phyloP scores from a whole-genome alignment of 306 rosid genomes.

The Carpinus fangiana region DNA sequence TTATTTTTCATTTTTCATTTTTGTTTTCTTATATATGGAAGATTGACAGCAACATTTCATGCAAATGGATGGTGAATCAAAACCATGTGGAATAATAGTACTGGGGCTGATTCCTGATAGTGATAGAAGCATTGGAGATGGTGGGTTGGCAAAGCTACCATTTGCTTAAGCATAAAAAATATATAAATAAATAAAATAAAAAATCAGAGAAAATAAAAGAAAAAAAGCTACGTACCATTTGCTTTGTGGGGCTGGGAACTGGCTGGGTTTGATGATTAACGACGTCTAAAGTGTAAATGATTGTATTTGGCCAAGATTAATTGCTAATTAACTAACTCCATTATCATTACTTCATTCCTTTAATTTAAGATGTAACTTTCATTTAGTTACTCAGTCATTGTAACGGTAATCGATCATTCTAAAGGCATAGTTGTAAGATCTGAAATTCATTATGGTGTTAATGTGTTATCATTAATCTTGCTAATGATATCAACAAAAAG shows the following conservation, averaged over 20 bases:
- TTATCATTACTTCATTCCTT: constrained; percentile 2
- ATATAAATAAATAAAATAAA: too few relatives aligned
- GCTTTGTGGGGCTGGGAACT: too few relatives aligned
- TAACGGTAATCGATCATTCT: not conserved
- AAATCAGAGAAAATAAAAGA: too few relatives aligned
- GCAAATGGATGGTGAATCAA: not conserved
- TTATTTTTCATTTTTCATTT: not conserved
- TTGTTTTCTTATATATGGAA: not conserved
- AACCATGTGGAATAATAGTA: not conserved
- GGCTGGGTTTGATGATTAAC: too few relatives aligned
- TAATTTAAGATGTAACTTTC: constrained; percentile 15
- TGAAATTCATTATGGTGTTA: not conserved
- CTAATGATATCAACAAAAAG: not conserved
- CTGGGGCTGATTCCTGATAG: constrained; percentile 12
- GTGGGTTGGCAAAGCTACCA: constrained; percentile 25
- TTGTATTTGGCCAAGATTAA: too few relatives aligned
- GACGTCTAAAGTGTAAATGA: too few relatives aligned
- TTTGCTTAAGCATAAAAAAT: not conserved
- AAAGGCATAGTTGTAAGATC: not conserved
- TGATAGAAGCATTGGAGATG: constrained; percentile 6
- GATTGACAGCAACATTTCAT: not conserved
- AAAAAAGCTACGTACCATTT: too few relatives aligned
- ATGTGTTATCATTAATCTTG: not conserved
- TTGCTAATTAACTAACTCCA: constrained; percentile 3
- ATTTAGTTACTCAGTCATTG: constrained; percentile 10